Evolutionary conservation across 225 moss, liverwort and hornwort genomes (phyloP), one percentile per base, ranked within the genome.

Genomic region (Rhytidiadelphus loreus): DNA sequence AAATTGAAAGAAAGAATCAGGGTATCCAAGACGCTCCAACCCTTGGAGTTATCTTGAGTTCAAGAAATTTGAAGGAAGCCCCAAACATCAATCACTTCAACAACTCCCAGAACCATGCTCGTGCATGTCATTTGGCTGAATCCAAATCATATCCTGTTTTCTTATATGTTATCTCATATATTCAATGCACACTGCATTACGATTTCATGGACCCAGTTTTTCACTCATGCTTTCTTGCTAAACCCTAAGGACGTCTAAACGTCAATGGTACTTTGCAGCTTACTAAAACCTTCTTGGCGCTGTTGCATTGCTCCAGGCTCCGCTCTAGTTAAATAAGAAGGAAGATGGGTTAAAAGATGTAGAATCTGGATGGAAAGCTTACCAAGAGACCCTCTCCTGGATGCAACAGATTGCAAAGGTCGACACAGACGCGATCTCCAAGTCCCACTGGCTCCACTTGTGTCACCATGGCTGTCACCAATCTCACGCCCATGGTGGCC

Each of bases 361-460:
- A 13, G n/a, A 83, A 48, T 81, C 46, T 30, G 73, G 73, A 82
- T 26, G 23, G 59, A 9, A 57, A 77, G 53, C 92, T 83, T 87
- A 98, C 98, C 94, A 98, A 86, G 73, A 98, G 97, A 35, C 98
- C 98, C 89, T 98, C 98, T 79, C 98, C 98, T 6, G 98, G 97
- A 78, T 89, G 90, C 91, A 98, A 89, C 76, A 98, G 94, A 89
- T 94, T 97, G 88, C 97, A 98, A 41, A 98, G 96, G 77, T 98
- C 98, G 56, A 98, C 98, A 77, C 98, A 98, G 30, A 98, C 98
- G 55, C 98, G 95, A 88, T 98, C 98, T 35, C 98, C 98, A 83
- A 98, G 91, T 46, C 98, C 98, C 84, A 95, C 94, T 24, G 98
- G 90, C 78, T 96, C 92, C 82, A 98, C 98, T 87, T 91, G 92